Conservation (phyloP, 2,329 filamentous ascomycete genomes). For the Boeremia exigua region DNA sequence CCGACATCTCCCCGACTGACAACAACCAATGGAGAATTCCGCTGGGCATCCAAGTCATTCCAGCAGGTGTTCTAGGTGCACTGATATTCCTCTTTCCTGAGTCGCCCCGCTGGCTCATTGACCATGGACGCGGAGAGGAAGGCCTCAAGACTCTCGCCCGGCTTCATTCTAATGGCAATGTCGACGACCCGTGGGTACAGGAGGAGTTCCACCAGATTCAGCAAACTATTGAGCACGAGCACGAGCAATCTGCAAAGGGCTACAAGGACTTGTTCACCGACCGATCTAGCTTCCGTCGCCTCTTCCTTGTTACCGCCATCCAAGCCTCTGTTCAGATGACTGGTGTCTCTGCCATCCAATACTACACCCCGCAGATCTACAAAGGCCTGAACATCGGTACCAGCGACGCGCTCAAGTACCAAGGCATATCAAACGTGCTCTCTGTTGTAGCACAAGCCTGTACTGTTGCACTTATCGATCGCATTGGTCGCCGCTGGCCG, state of each 20-base stretch:
- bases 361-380: slow-evolving; percentile 73
- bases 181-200: slow-evolving; percentile 70
- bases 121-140: slow-evolving; percentile 68
- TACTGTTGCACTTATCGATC: slow-evolving; percentile 73
- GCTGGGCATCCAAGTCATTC: slow-evolving; percentile 73
- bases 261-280: slow-evolving; percentile 72
- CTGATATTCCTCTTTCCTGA: slow-evolving; percentile 78
- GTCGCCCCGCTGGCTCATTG: slow-evolving; percentile 72
- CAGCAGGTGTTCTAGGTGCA: slow-evolving; percentile 61
- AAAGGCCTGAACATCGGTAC: slow-evolving; percentile 68
- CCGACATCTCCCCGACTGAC: slow-evolving; percentile 55
- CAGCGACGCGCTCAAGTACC: slow-evolving; percentile 72
- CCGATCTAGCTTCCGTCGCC: slow-evolving; percentile 70
- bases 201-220: slow-evolving; percentile 77
- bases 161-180: slow-evolving; percentile 72
- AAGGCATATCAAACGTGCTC: slow-evolving; percentile 75
- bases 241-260: slow-evolving; percentile 72
- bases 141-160: slow-evolving; percentile 71
- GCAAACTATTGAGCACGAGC: slow-evolving; percentile 69
- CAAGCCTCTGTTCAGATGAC: slow-evolving; percentile 80
- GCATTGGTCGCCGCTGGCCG: slow-evolving; percentile 63
- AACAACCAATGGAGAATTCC: slow-evolving; percentile 66
- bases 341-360: slow-evolving; percentile 69
- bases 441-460: slow-evolving; percentile 71
- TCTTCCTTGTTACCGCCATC: slow-evolving; percentile 72